Evolutionary conservation across 106 monocot species (phyloP), one percentile per base, ranked within the genome.

Genomic region (Platanthera zijinensis): DNA sequence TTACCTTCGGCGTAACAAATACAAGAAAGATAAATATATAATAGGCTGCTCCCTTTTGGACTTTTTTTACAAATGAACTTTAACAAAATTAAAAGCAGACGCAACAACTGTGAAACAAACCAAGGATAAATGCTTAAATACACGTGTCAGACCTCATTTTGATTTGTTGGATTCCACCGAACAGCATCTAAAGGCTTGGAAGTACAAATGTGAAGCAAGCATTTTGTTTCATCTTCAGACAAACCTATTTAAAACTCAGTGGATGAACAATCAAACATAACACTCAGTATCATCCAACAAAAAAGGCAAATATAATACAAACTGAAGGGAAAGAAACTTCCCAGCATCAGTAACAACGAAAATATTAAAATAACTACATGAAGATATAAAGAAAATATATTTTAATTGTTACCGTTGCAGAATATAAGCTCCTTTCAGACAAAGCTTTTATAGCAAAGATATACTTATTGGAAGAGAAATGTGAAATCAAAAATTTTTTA

Each of bases 81-180:
- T 39, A 39, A 39, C 1, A 39, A 39, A 39, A 48, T 14, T 47
- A 48, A 47, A 47, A 47, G 48, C 48, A 48, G 70, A 17, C 4
- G 1, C 14, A 70, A 48, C 17, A 70, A 7, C 45, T 7, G 1
- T 46, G 6, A 70, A 70, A 70, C 48, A 70, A 70, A 70, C 45
- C 1, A 70, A 70, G n/a, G 47, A 5, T 70, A 70, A 48, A 47
- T n/a, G 48, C 14, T 9, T 3, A 17, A 39, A 70, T 47, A 47
- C 17, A 67, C 15, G 78, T 57, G 50, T 9, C 76, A 63, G 57
- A 95, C 95, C 95, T 96, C 95, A 84, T 96, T 86, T 87, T 92
- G 86, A 77, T 96, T 92, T 75, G 83, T 59, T 73, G 79, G 84
- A 78, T 96, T 96, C 95, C 95, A 96, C 25, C 79, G 83, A 74